Evolutionary conservation across 345 rosid genomes (phyloP).

Genomic region (Populus alba): DNA sequence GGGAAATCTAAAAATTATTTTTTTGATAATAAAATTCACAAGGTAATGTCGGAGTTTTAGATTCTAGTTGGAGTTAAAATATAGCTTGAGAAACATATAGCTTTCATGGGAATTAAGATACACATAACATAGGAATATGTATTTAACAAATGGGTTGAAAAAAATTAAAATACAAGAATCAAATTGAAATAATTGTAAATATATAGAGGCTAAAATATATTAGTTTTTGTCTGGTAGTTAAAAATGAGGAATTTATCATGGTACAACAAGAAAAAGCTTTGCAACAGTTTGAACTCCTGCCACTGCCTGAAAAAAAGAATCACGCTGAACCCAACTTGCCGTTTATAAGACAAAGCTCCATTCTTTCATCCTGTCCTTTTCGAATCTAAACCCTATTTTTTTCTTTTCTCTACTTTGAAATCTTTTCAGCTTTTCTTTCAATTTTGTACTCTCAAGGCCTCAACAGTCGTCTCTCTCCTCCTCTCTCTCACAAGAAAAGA

Average conservation of each 20-base stretch:
- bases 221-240: not conserved
- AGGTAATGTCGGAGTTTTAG: not conserved
- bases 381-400: slow-evolving; percentile 5
- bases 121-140: not conserved
- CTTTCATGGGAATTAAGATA: not conserved
- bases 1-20: not conserved
- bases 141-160: not conserved
- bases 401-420: not conserved
- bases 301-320: not conserved
- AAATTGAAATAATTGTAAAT: not conserved
- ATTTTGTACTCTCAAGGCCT: not conserved
- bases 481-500: not conserved
- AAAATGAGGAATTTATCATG: not conserved
- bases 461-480: not conserved
- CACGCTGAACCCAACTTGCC: not conserved
- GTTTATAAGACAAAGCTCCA: not conserved
- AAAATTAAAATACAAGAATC: not conserved
- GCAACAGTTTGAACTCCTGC: not conserved
- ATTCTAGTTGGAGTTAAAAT: not conserved
- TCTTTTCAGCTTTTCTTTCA: not conserved
- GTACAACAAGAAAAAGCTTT: not conserved
- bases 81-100: not conserved
- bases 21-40: not conserved
- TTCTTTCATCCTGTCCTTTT: not conserved
- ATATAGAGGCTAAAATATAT: not conserved